Evolutionary conservation across 805 yeast species (phyloP), one percentile per base, ranked within the genome.

Genomic region (Nakazawaea pomicola): DNA sequence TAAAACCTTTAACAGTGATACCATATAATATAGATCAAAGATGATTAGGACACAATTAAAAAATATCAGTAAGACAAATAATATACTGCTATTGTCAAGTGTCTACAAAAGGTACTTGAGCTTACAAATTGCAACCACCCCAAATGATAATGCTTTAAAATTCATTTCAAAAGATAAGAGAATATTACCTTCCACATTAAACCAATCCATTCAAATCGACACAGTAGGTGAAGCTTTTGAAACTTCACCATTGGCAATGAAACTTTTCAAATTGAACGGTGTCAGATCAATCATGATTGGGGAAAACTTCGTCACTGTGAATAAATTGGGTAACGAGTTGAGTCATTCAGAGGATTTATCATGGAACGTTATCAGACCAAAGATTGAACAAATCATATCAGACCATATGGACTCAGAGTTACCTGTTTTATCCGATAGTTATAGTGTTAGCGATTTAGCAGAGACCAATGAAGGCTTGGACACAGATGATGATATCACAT

Each of bases 221-320:
- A 66, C 73, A 14, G 53, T 76, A 5, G 58, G 72, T n/a, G 78
- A 72, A 43, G 80, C 81, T 0, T 63, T 67, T 16, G 71, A 70
- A 9, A 69, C 66, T 49, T 82, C 90, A 0, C 86, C 84, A 7
- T 60, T 83, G 36, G 88, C 88, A 1, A 60, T 71, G 30, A 70
- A 71, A 45, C 56, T 83, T 20, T 80, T 82, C 68, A 70, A 72
- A 47, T 42, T 76, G 17, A 64, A 78, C 50, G 85, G 83, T 0
- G 83, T 83, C n/a, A 77, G 68, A 49, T 78, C 87, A 0, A 62
- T 84, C 15, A 74, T 84, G 79, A 74, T 84, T 49, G 91, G 91
- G 15, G 74, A 74, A n/a, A 74, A 83, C 52, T 84, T 84, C 49
- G 60, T 84, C 40, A 82, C 91, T 0, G 78, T 84, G 7, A 83